Evolutionary conservation across 352 stramenopile genomes (phyloP), one percentile per base, ranked within the genome.

Genomic region (Globisporangium carolinianum): DNA sequence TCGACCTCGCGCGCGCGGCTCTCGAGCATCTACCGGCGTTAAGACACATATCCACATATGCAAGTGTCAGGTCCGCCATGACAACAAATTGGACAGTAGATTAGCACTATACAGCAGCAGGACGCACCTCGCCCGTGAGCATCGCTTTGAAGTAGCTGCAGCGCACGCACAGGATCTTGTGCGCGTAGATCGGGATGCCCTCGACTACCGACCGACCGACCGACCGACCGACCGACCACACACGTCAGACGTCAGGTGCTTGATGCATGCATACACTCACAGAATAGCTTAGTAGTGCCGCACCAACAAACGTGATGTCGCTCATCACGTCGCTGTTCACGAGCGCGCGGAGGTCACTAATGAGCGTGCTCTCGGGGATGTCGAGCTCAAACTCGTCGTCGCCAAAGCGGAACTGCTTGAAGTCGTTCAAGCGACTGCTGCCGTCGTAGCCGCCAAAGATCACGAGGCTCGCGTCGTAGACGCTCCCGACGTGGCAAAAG

Each of bases 401-500:
- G 47, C 76, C 81, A 54, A 94, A 96, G 53, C 83, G 83, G 52
- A 95, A 97, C 53, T 96, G 74, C 60, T 96, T 91, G 56, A 98
- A 98, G 61, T 99, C 96, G 64, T 98, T 98, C 14, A 99, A 72
- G 8, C 96, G 87, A 58, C 80, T 91, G 47, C 86, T 92, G 49
- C 96, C 96, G 71, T 99, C 95, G 71, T 99, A 99, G 2, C 97
- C 95, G 50, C 89, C 89, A 59, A 96, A 99, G 32, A 98, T 82
- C 63, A 97, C 97, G 41, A 99, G 72, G 11, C 72, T 92, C 53
- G 90, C 84, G 59, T 98, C 87, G 63, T 98, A 91, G 18, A 97
- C 82, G 18, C 86, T 88, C 2, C 82, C 97, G 14, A 98, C 95
- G 64, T 99, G 96, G 66, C 97, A 99, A 66, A 99, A 99, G 32